Conservation (phyloP, 441 rosid species). For the Pelargonium fulgidum region DNA sequence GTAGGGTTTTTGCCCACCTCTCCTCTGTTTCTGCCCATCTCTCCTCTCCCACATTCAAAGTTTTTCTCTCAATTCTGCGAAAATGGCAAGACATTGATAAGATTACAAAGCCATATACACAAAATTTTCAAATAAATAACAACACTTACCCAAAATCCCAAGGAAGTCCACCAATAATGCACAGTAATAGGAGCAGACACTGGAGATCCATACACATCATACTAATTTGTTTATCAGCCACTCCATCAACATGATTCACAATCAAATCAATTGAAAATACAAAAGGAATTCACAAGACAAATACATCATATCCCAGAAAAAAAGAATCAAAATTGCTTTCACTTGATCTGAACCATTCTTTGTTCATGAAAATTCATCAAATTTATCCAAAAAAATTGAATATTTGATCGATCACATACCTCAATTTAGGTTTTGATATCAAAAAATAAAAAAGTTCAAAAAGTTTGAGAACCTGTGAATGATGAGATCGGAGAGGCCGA, state of each 20-base stretch:
- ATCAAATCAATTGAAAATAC: no score
- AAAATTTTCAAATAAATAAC: neutral
- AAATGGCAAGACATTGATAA: neutral
- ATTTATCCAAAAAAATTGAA: neutral
- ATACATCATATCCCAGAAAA: no score
- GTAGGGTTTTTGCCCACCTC: conserved; percentile 61
- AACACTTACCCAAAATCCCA: neutral
- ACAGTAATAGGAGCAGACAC: conserved; percentile 22
- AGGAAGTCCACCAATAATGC: conserved; percentile 6
- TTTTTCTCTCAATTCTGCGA: conserved; percentile 33
- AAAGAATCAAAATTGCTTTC: no score
- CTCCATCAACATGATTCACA: no score
- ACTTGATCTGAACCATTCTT: neutral
- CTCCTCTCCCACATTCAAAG: conserved; percentile 61
- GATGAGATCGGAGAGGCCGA: neutral
- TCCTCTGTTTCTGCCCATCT: no score
- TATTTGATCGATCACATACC: no score
- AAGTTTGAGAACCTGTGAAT: neutral
- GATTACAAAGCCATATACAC: neutral
- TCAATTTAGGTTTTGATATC: neutral
- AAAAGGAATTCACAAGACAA: no score
- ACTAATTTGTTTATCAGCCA: no score
- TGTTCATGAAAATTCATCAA: conserved; percentile 1
- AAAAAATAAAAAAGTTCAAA: neutral
- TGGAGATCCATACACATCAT: neutral